A percentile compares a stretch with the other conserved stretches of the same genome.
phyloP scores from a whole-genome alignment of 1,284 basidiomycete genomes.

The Sporisorium reilianum region DNA sequence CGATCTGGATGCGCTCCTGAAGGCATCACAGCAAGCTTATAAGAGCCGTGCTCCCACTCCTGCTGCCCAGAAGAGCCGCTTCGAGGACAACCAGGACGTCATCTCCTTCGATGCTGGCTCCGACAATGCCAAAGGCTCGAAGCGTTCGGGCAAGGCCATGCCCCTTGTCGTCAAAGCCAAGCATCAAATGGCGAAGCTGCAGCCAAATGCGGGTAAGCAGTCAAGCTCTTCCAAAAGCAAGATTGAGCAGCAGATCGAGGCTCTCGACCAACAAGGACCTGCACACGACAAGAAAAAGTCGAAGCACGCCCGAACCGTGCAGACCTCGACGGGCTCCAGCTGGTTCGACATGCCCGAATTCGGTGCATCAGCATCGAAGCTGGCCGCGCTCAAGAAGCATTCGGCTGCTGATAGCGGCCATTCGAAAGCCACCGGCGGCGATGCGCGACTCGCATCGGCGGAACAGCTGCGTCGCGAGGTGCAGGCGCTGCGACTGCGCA shows the following conservation, averaged over 20 bases:
- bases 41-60: constrained; percentile 19
- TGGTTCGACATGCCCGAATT: constrained; percentile 95
- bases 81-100: constrained; percentile 51
- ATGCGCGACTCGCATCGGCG: constrained; percentile 59
- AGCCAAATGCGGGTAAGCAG: constrained; percentile 9
- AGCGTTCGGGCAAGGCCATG: constrained; percentile 33
- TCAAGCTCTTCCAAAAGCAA: constrained; percentile 20
- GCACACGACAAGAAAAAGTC: constrained; percentile 31
- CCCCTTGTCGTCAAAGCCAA: constrained; percentile 44
- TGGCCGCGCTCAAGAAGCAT: constrained; percentile 39
- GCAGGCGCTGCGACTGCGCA: constrained; percentile 88
- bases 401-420: constrained; percentile 45
- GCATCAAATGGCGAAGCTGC: constrained; percentile 33
- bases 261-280: constrained; percentile 27
- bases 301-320: constrained; percentile 38
- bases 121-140: constrained; percentile 6
- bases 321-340: constrained; percentile 76
- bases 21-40: constrained; percentile 50
- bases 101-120: constrained; percentile 36
- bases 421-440: constrained; percentile 49
- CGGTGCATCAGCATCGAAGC: constrained; percentile 33
- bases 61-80: constrained; percentile 18
- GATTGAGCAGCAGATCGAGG: constrained; percentile 47
- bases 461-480: constrained; percentile 86
- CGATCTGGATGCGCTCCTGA: constrained; percentile 43